Evolutionary conservation across 495 filamentous ascomycete genomes (phyloP), one percentile per base, ranked within the genome.

Genomic region (Aspergillus indologenus): DNA sequence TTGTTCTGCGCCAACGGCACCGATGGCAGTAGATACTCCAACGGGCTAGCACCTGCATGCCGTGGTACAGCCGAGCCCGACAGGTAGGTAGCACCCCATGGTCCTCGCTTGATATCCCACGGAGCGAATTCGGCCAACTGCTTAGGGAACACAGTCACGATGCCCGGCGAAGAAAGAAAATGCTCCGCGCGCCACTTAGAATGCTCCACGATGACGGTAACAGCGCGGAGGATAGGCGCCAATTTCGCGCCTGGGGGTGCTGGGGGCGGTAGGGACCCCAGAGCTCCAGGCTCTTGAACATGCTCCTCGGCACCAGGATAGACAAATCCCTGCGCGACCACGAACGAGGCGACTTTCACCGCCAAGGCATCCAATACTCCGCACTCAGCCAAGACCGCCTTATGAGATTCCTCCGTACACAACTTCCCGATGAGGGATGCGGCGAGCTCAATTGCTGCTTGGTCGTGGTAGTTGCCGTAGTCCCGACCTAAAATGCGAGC

Each of bases 341-440:
- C 82, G 65, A 92, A 90, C 17, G 86, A 83, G 18, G 90, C 90
- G 57, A 97, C 70, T 59, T 86, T 87, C 14, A 86, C 79, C 12
- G 90, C 90, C 29, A 98, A 79, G 15, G 87, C 84, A 68, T 96
- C 90, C 52, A 98, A 76, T 11, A 96, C 80, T 19, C 90, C 87
- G 15, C 75, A 78, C 43, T 84, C 83, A n/a, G 87, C 83, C 54
- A 97, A 68, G 17, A 79, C 65, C 34, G 82, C 81, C 68, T 89
- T 90, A 55, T 95, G 88, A 1, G 71, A 69, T 61, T 90, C 86
- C 54, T 86, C 83, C 14, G 70, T 81, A 67, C 88, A 92, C 45
- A 90, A 72, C 65, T 84, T 85, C 15, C 80, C 78, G 59, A 97
- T 86, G 55, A 97, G 75, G 26, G 82, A 77, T 26, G 87, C 82